Evolutionary conservation across 768 basidiomycete species (phyloP).

Genomic region (Collybiopsis confluens): DNA sequence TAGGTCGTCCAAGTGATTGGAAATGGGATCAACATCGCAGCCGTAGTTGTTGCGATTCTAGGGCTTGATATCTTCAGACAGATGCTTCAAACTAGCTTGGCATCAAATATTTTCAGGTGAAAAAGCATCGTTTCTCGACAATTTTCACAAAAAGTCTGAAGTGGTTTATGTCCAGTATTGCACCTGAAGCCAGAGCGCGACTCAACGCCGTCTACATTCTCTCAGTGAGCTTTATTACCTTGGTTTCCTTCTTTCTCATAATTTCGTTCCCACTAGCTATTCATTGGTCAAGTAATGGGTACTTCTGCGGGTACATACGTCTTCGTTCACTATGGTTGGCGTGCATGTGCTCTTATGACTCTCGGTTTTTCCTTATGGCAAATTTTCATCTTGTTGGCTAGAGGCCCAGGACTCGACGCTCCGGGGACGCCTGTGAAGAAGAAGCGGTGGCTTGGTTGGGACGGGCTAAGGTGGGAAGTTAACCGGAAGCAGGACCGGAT

Average conservation of each 20-base stretch:
- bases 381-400: conserved; percentile 50
- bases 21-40: conserved; percentile 40
- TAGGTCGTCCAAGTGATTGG: conserved; percentile 42
- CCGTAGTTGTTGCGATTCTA: conserved; percentile 45
- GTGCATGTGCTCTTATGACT: conserved; percentile 55
- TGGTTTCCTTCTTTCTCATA: not conserved
- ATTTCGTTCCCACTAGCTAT: conserved; percentile 34
- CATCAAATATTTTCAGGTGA: conserved; percentile 10
- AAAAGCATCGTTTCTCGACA: conserved; percentile 25
- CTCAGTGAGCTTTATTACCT: conserved; percentile 30
- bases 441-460: conserved; percentile 24
- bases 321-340: conserved; percentile 70
- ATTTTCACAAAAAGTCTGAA: too few species aligned
- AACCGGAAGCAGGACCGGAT: not conserved
- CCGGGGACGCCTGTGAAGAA: conserved; percentile 32
- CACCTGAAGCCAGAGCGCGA: conserved; percentile 41
- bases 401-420: conserved; percentile 72
- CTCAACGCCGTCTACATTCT: conserved; percentile 76
- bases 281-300: conserved; percentile 81
- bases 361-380: conserved; percentile 57
- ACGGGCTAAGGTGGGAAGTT: not conserved
- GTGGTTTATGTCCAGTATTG: conserved; percentile 34
- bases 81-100: conserved; percentile 45
- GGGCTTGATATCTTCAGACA: conserved; percentile 50
- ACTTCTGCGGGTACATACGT: conserved; percentile 71